Conservation (phyloP, 345 rosid species). For the Ailanthus altissimus region DNA sequence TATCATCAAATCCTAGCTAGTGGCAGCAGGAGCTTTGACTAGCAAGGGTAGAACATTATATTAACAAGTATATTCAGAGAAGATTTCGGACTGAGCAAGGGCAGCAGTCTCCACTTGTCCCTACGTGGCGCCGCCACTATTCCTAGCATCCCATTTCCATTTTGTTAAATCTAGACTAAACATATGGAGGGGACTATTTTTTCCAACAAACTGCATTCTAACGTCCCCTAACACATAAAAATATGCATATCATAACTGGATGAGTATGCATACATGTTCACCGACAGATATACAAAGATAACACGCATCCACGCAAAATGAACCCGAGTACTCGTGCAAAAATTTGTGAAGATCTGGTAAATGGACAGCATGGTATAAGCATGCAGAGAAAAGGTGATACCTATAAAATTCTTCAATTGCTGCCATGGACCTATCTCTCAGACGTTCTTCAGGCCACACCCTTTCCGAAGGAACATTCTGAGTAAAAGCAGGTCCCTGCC, state of each 20-base stretch:
- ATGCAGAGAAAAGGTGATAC: conserved; percentile 36
- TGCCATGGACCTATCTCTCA: conserved; percentile 57
- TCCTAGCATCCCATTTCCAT: background rate
- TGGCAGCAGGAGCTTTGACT: no score
- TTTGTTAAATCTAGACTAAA: background rate
- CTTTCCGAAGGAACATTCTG: conserved; percentile 54
- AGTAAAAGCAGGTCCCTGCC: conserved; percentile 39
- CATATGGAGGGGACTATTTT: background rate
- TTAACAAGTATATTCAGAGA: no score
- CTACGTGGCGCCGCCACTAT: no score
- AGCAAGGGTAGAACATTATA: no score
- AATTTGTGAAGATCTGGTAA: background rate
- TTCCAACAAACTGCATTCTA: background rate
- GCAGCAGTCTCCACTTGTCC: no score
- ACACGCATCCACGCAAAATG: background rate
- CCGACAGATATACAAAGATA: background rate
- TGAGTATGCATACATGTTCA: background rate
- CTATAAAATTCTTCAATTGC: conserved; percentile 95
- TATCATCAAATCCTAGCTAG: no score
- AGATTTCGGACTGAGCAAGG: no score
- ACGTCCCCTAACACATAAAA: background rate
- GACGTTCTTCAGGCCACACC: conserved; percentile 56
- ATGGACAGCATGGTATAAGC: background rate
- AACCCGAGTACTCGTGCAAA: background rate
- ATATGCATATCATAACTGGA: background rate